Evolutionary conservation across 306 rosid species (phyloP).

Genomic region (Dryas alaskensis): DNA sequence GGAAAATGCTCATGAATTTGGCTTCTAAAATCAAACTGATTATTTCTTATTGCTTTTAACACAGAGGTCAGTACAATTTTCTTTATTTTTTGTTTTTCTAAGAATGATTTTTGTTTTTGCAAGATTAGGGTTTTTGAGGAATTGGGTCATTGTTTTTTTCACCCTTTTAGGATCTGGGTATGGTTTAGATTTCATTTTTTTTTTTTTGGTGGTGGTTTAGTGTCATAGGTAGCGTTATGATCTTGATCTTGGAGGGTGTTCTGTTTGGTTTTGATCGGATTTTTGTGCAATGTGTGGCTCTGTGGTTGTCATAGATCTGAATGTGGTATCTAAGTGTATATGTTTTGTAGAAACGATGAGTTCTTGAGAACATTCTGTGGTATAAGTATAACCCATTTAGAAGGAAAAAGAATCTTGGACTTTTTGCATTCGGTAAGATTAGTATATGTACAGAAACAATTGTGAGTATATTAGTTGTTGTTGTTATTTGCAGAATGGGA

Average conservation of each 20-base stretch:
- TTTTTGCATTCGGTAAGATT: slow-evolving; percentile 39
- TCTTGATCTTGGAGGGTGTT: slow-evolving; percentile 3
- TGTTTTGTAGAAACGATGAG: neutral
- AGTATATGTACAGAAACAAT: slow-evolving; percentile 18
- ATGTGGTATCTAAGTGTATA: neutral
- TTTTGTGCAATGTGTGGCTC: neutral
- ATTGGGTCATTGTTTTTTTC: slow-evolving; percentile 9
- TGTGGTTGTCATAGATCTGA: neutral
- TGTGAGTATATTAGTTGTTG: slow-evolving; percentile 15
- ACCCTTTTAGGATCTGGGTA: neutral
- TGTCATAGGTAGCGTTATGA: neutral
- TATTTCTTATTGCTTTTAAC: neutral
- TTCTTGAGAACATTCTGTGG: neutral
- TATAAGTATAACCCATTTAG: neutral
- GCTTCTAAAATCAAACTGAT: neutral
- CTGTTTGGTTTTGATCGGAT: neutral
- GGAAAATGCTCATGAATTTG: neutral
- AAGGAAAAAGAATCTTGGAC: slow-evolving; percentile 42
- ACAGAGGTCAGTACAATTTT: slow-evolving; percentile 10
- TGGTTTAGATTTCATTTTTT: slow-evolving; percentile 6
- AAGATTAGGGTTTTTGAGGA: slow-evolving; percentile 7
- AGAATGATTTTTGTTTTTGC: neutral
- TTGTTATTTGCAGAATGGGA: slow-evolving; percentile 16
- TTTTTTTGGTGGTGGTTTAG: neutral
- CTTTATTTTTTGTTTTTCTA: neutral